These are phyloP conservation scores for Cladorrhinum samala DNA, from an alignment of 495 filamentous ascomycete species.

Conservation along the genomic window DNA sequence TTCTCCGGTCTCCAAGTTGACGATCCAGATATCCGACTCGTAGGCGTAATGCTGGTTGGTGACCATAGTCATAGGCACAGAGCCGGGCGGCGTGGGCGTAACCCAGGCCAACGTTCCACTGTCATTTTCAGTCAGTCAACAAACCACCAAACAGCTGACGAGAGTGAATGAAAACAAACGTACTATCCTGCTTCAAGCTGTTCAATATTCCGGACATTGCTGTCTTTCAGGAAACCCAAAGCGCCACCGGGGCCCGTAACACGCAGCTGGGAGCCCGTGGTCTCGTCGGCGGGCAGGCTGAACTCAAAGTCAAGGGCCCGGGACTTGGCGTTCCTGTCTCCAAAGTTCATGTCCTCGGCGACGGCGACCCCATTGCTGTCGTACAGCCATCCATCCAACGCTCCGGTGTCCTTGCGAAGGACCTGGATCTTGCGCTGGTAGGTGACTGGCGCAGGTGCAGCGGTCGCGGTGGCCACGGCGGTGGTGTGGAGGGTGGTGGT, in stretches of 20 bases:
- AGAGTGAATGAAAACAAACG: too few relatives aligned
- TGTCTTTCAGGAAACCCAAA: not conserved
- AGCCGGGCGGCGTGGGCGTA: not conserved
- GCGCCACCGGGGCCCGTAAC: not conserved
- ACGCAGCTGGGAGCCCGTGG: constrained; percentile 1
- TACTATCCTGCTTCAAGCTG: constrained; percentile 1
- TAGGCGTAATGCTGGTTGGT: not conserved
- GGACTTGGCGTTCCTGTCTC: not conserved
- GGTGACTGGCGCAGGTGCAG: not conserved
- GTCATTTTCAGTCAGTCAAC: too few relatives aligned
- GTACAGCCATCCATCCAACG: constrained; percentile 2
- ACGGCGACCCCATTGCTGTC: constrained; percentile 4
- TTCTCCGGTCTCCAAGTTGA: not conserved
- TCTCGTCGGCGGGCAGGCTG: not conserved
- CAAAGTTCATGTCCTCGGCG: too few relatives aligned
- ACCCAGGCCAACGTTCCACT: not conserved
- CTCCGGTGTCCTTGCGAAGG: constrained; percentile 4
- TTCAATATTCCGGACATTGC: not conserved
- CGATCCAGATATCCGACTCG: constrained; percentile 9
- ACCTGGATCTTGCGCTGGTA: constrained; percentile 2
- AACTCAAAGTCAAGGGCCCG: not conserved
- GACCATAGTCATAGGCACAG: not conserved
- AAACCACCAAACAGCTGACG: too few relatives aligned
- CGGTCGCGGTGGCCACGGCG: constrained; percentile 7
- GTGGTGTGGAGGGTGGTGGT: constrained; percentile 1